These are phyloP conservation scores for Daldinia sp. DNA, from an alignment of 2,329 filamentous ascomycete genomes.

Conservation along the genomic window DNA sequence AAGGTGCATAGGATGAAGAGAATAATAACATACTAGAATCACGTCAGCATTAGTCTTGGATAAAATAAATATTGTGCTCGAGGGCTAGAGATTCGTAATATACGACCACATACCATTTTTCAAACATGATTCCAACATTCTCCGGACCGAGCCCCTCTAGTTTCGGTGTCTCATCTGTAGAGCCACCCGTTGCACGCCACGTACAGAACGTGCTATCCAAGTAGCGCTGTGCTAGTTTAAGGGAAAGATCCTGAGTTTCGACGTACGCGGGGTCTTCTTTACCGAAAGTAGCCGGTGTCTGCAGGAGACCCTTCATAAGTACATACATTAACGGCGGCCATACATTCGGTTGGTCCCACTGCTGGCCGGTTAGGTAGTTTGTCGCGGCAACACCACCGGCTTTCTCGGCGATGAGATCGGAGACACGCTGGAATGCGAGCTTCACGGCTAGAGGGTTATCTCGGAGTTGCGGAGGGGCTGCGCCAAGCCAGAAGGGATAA, in stretches of 20 bases:
- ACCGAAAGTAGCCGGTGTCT: constrained; percentile 65
- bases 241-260: constrained; percentile 62
- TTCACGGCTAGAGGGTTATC: constrained; percentile 66
- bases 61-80: neutral
- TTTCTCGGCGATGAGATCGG: constrained; percentile 59
- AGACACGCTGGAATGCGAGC: constrained; percentile 62
- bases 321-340: constrained; percentile 74
- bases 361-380: constrained; percentile 67
- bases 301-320: constrained; percentile 68
- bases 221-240: constrained; percentile 70
- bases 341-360: constrained; percentile 76
- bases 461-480: constrained; percentile 64
- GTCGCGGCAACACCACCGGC: constrained; percentile 69
- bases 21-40: constrained; percentile 12
- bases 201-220: constrained; percentile 74
- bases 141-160: constrained; percentile 55
- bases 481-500: constrained; percentile 75
- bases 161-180: constrained; percentile 61
- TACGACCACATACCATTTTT: constrained; percentile 59
- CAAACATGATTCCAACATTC: constrained; percentile 70
- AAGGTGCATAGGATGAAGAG: neutral
- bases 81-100: neutral
- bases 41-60: neutral
- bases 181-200: constrained; percentile 72
- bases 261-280: constrained; percentile 61